Evolutionary conservation across 2,329 filamentous ascomycete species (phyloP).

Genomic region (Leptographium wingfieldii): DNA sequence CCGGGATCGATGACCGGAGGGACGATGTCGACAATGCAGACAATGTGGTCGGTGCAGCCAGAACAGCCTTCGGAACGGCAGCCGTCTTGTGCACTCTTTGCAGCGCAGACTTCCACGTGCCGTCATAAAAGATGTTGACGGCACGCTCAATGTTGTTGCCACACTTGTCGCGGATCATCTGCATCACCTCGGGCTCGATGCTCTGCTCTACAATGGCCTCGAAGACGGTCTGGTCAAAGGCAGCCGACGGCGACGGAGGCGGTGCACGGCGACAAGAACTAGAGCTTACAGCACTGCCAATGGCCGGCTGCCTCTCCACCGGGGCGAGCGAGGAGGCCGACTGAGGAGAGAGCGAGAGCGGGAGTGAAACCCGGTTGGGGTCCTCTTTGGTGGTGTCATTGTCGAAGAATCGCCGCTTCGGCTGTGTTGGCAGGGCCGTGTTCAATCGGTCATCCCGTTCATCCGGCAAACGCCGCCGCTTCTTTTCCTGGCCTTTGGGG

Average conservation of each 20-base stretch:
- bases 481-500: constrained; percentile 22
- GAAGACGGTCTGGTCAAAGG: constrained; percentile 46
- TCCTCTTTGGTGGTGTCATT: constrained; percentile 16
- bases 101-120: constrained; percentile 39
- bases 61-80: background rate
- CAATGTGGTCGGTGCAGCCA: background rate
- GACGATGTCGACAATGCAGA: background rate
- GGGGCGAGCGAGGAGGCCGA: background rate
- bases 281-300: too few relatives aligned
- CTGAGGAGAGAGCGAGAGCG: background rate
- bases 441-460: background rate
- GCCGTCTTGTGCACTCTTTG: background rate
- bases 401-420: constrained; percentile 32
- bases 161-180: constrained; percentile 39
- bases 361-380: background rate
- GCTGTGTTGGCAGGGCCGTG: constrained; percentile 25
- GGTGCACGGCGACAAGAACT: background rate
- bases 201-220: constrained; percentile 47
- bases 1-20: constrained; percentile 19
- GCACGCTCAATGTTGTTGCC: constrained; percentile 47
- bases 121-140: constrained; percentile 59
- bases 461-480: constrained; percentile 16
- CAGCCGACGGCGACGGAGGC: constrained; percentile 11
- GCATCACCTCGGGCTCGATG: constrained; percentile 34
- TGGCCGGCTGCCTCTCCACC: too few relatives aligned